Base-by-base conservation (phyloP, 2,329 filamentous ascomycete genomes). In the Pyricularia pennisetigena region DNA sequence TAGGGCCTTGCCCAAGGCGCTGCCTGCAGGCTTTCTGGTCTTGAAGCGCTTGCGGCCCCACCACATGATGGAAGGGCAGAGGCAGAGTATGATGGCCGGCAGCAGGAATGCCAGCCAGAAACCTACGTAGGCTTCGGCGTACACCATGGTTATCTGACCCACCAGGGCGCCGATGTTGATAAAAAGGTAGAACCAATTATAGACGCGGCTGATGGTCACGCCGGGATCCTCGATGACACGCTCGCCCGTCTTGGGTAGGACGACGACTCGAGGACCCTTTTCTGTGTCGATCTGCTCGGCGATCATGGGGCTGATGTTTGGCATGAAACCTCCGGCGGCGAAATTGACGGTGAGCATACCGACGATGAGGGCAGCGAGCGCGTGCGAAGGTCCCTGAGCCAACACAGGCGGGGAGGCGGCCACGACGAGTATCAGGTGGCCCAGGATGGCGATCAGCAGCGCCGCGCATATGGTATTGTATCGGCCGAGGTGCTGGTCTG, bases 271-370 rank as follows among this genome's bases (percentile, higher is more conserved):
- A 26, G 24, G 23, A 2, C 59, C 59, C 69, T 81, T 82, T n/a
- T 85, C 82, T 28, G 85, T 81, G 12, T 80, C 81, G 69, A 88
- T 84, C 75, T 91, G 88, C 72, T 91, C 88, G 24, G 87, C 86
- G 70, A 91, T 87, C 28, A 90, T 78, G 1, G 88, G 87, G 23
- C 85, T 86, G 67, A 93, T 86, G 72, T 93, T 93, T 61, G 88
- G 79, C 79, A 93, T 93, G 82, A 93, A 92, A 69, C 89, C 89
- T 70, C 90, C 90, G 0, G 90, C 91, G 57, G 90, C 90, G 14
- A 92, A 76, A 26, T 81, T 81, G 67, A 83, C 79, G 68, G 78
- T 70, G 41, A 83, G 72, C 67, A 83, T 78, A 9, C 87, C 89
- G 74, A 92, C 83, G 68, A 91, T 81, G 69, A 92, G 86, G 24